Percentiles rank a stretch among this genome's conserved stretches.
These are phyloP conservation scores for Iberis amara DNA, from an alignment of 441 rosid species.

Conservation along the genomic window DNA sequence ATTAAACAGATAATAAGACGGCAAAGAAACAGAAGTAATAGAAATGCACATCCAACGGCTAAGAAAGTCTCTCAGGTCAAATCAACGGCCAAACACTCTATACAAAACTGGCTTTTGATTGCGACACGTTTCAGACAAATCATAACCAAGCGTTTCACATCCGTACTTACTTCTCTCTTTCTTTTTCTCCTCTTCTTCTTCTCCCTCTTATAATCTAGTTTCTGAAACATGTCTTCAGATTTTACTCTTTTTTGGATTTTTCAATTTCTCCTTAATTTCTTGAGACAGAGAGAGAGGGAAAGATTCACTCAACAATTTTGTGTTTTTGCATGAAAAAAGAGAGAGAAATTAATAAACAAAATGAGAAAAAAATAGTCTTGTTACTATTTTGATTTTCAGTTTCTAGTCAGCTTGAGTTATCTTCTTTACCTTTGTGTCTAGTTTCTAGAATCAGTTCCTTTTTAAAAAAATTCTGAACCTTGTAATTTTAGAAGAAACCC, in stretches of 20 bases:
- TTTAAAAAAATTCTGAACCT: background rate
- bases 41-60: constrained; percentile 31
- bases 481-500: constrained; percentile 24
- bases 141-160: constrained; percentile 31
- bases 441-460: background rate
- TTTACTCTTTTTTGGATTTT: constrained; percentile 6
- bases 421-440: constrained; percentile 6
- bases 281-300: no score
- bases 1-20: constrained; percentile 25
- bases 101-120: constrained; percentile 11
- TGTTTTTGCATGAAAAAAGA: no score
- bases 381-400: no score
- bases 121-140: constrained; percentile 32
- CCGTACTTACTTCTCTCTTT: constrained; percentile 22
- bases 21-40: constrained; percentile 24
- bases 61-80: constrained; percentile 3
- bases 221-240: background rate
- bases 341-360: no score
- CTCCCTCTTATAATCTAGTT: background rate
- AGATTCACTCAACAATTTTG: no score
- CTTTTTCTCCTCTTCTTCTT: constrained; percentile 8
- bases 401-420: background rate
- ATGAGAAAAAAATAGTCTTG: no score
- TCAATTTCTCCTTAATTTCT: background rate
- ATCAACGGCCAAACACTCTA: constrained; percentile 15